Percentiles rank a stretch among this genome's conserved stretches.
phyloP scores from a whole-genome alignment of 2,329 filamentous ascomycete genomes.

The Fusarium keratoplasticum region DNA sequence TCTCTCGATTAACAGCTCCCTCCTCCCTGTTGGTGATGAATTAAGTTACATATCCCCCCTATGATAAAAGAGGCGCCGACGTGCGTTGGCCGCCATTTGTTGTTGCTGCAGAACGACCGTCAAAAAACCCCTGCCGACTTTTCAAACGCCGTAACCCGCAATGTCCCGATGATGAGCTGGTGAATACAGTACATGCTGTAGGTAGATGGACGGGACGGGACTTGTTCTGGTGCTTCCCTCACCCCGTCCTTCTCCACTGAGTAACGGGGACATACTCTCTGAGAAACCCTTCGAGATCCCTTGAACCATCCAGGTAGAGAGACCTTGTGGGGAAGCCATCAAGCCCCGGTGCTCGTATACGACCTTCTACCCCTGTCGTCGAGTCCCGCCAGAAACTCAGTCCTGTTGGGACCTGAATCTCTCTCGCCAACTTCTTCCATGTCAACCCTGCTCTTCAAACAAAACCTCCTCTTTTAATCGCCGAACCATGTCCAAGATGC shows the following conservation, averaged over 20 bases:
- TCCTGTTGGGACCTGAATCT: background rate
- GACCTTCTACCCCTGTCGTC: constrained; percentile 12
- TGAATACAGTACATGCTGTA: constrained; percentile 40
- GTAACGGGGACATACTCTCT: background rate
- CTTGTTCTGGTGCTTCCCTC: constrained; percentile 8
- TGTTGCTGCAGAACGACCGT: constrained; percentile 35
- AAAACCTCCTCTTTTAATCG: constrained; percentile 27
- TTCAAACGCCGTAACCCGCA: constrained; percentile 40
- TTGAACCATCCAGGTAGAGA: background rate
- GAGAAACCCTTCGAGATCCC: background rate
- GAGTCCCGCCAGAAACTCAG: constrained; percentile 3
- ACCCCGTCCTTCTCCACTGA: background rate
- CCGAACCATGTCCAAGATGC: constrained; percentile 20
- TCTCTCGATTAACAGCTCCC: constrained; percentile 19
- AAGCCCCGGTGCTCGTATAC: background rate
- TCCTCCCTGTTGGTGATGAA: constrained; percentile 19
- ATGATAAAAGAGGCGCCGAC: constrained; percentile 29
- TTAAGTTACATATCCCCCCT: constrained; percentile 32
- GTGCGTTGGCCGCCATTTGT: constrained; percentile 25
- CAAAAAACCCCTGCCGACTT: constrained; percentile 32
- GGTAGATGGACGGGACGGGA: constrained; percentile 14
- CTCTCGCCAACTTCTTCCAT: background rate
- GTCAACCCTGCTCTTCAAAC: constrained; percentile 31
- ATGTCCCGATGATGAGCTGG: constrained; percentile 34
- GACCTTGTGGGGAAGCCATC: background rate